These are phyloP conservation scores for Elymus sibiricus DNA, from an alignment of 176 grass and related monocot species.

Conservation along the genomic window DNA sequence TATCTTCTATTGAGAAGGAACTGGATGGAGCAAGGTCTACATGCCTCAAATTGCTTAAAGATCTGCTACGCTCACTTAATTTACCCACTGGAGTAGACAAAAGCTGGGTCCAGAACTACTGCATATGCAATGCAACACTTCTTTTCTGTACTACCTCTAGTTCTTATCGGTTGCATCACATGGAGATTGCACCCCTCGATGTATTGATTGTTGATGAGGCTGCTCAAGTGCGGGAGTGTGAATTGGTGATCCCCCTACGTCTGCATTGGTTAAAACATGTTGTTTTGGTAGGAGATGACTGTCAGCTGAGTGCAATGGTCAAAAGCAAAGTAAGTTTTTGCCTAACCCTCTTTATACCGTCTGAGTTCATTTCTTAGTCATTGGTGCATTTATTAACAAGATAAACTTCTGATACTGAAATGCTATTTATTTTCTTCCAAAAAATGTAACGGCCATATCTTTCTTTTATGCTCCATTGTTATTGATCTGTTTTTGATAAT, in stretches of 20 bases:
- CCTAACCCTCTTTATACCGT: background rate
- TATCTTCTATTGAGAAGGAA: slow-evolving; percentile 16
- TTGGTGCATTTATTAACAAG: background rate
- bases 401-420: background rate
- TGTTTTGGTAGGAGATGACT: slow-evolving; percentile 76
- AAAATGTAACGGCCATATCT: background rate
- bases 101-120: slow-evolving; percentile 41
- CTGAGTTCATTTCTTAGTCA: background rate
- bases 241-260: slow-evolving; percentile 60
- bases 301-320: slow-evolving; percentile 62
- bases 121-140: slow-evolving; percentile 55
- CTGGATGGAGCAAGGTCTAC: slow-evolving; percentile 27
- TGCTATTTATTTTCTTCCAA: background rate
- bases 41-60: slow-evolving; percentile 40
- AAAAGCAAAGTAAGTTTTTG: slow-evolving; percentile 57
- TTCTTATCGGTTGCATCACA: slow-evolving; percentile 57
- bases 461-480: background rate
- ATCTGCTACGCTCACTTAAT: slow-evolving; percentile 28
- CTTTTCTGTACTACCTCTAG: slow-evolving; percentile 71
- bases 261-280: slow-evolving; percentile 55
- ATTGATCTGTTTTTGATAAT: background rate
- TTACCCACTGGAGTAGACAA: slow-evolving; percentile 24
- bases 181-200: slow-evolving; percentile 37
- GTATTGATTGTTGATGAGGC: slow-evolving; percentile 78
- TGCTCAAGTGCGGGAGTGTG: slow-evolving; percentile 74